Evolutionary conservation across 805 yeast genomes (phyloP).

Genomic region (Yarrowia sp.): DNA sequence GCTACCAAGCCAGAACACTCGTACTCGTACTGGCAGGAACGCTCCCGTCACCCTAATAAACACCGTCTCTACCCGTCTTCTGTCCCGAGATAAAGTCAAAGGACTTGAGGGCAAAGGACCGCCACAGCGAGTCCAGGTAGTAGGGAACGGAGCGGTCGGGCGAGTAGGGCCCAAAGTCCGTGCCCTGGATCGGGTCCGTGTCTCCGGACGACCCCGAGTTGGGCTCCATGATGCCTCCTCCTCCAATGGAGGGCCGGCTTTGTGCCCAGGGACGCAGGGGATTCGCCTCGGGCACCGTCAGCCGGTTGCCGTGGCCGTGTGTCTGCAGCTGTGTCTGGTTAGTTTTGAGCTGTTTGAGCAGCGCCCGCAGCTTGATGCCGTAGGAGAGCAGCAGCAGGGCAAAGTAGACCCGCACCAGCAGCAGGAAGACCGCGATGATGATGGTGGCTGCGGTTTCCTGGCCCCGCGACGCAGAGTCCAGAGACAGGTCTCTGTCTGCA

Average conservation of each 20-base stretch:
- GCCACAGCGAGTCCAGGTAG: constrained; percentile 37
- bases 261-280: constrained; percentile 35
- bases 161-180: constrained; percentile 36
- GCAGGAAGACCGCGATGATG: constrained; percentile 56
- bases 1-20: too few species aligned
- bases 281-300: constrained; percentile 23
- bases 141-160: constrained; percentile 33
- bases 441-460: constrained; percentile 54
- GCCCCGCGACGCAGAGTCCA: constrained; percentile 44
- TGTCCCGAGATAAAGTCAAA: constrained; percentile 22
- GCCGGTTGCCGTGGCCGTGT: constrained; percentile 30
- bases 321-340: constrained; percentile 38
- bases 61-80: constrained; percentile 1
- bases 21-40: too few species aligned
- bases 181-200: constrained; percentile 21
- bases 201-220: not conserved
- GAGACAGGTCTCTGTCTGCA: constrained; percentile 19
- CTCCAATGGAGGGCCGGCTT: constrained; percentile 19
- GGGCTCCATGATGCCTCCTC: constrained; percentile 25
- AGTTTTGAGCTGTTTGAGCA: constrained; percentile 35
- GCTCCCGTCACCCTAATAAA: too few species aligned
- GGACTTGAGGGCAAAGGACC: constrained; percentile 29
- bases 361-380: constrained; percentile 42
- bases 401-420: constrained; percentile 60
- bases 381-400: constrained; percentile 61